Evolutionary conservation across 2,329 filamentous ascomycete species (phyloP).

Genomic region (Epichloe glyceriae): DNA sequence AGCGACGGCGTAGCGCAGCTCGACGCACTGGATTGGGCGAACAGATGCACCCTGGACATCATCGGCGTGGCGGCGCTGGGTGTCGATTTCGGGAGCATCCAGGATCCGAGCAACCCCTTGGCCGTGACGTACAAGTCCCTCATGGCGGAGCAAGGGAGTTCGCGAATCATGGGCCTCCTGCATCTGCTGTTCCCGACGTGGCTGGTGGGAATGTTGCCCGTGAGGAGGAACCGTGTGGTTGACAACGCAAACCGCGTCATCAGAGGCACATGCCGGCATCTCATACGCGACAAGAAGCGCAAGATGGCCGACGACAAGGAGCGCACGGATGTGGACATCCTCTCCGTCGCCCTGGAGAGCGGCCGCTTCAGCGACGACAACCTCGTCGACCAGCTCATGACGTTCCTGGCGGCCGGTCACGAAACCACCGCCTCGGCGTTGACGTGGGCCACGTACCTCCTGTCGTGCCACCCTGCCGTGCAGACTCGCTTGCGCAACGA

Average conservation of each 20-base stretch:
- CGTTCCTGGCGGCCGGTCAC: constrained; percentile 71
- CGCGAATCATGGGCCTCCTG: constrained; percentile 44
- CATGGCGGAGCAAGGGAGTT: constrained; percentile 32
- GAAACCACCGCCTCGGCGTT: constrained; percentile 67
- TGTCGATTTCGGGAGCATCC: constrained; percentile 54
- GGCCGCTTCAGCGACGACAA: constrained; percentile 66
- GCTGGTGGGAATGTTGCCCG: constrained; percentile 50
- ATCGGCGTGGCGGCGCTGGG: constrained; percentile 62
- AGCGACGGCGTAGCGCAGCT: constrained; percentile 28
- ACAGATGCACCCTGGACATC: constrained; percentile 59
- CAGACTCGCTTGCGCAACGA: constrained; percentile 57
- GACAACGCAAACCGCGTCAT: constrained; percentile 42
- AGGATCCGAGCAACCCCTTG: constrained; percentile 46
- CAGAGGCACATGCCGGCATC: constrained; percentile 49
- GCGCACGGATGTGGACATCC: constrained; percentile 53
- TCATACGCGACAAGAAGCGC: constrained; percentile 57
- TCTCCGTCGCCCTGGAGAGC: constrained; percentile 66
- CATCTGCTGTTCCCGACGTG: constrained; percentile 48
- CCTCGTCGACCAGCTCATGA: constrained; percentile 83
- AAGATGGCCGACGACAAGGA: constrained; percentile 33
- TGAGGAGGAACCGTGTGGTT: constrained; percentile 58
- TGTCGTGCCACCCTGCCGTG: constrained; percentile 51
- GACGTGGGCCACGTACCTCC: constrained; percentile 61
- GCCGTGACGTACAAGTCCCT: constrained; percentile 42
- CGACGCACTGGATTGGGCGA: constrained; percentile 50